Evolutionary conservation across 257 asterid species (phyloP), one percentile per base, ranked within the genome.

Genomic region (Striga asiatica): DNA sequence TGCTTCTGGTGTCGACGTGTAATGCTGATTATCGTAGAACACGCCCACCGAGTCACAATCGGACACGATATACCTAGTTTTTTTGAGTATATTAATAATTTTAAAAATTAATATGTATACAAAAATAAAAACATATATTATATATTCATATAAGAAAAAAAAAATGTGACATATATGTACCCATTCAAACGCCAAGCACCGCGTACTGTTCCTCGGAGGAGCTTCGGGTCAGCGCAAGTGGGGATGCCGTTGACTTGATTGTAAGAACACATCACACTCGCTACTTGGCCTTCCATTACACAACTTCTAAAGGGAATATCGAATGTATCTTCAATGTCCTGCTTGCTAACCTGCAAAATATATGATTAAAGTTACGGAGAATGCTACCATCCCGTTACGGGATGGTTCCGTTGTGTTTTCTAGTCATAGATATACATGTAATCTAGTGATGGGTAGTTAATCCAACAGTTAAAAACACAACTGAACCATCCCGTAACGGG

Each of bases 241-340:
- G 97, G 93, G 14, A 81, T 11, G 52, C 97, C 97, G 29, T 88
- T 88, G 25, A 88, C 97, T 72, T 84, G 93, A 70, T 88, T 88
- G 78, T 84, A 88, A 28, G 97, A 88, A 38, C 97, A 88, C 97
- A 84, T 88, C 23, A 88, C 89, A 71, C 97, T 88, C 12, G 93
- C 95, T 6, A 81, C 97, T 14, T 88, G 73, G 37, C 97, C 97
- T 45, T 84, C 82, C 79, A 62, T 69, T 1, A 88, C 93, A 67
- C 97, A 88, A 13, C 85, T 76, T 73, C 81, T 68, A 62, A 88
- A 88, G 6, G 97, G 96, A 6, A 82, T 64, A 23, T 80, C 81
- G 54, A 79, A 88, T 18, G 96, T 88, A 21, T 88, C 96, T 28
- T 62, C 81, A 1, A 84, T 76, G 48, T 88, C 94, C 38, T 87